Evolutionary conservation across 306 rosid genomes (phyloP).

Genomic region (Fagus crenata): DNA sequence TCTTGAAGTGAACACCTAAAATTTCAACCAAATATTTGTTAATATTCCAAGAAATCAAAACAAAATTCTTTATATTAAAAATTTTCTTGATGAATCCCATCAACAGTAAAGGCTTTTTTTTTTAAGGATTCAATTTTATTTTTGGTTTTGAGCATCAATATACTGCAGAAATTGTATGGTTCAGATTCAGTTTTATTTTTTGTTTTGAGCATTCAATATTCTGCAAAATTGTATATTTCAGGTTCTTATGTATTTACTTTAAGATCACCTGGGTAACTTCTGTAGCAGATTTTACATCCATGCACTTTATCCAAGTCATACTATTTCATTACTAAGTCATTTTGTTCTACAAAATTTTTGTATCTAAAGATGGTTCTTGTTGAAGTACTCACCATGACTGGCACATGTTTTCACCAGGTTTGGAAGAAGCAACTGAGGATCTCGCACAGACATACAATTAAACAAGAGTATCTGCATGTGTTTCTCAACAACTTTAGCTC

Average conservation of each 20-base stretch:
- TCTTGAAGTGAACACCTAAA: conserved; percentile 81
- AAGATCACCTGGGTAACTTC: neutral
- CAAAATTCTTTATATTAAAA: conserved; percentile 15
- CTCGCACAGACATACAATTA: conserved; percentile 93
- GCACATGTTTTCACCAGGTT: conserved; percentile 79
- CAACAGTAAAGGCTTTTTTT: neutral
- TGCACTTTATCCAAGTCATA: neutral
- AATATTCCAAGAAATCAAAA: conserved; percentile 7
- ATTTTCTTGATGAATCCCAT: neutral
- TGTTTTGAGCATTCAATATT: conserved; percentile 9
- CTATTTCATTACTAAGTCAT: conserved; percentile 5
- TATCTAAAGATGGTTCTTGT: conserved; percentile 19
- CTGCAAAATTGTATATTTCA: conserved; percentile 3
- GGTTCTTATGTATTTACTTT: neutral
- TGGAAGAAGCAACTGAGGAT: conserved; percentile 87
- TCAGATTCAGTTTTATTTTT: neutral
- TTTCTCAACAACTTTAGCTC: conserved; percentile 17
- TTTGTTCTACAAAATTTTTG: conserved; percentile 14
- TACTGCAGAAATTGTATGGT: neutral
- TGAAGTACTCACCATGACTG: conserved; percentile 61
- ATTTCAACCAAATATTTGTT: conserved; percentile 20
- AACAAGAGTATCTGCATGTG: conserved; percentile 79
- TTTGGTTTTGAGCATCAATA: conserved; percentile 3
- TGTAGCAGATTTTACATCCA: neutral
- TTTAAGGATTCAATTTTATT: neutral